These are phyloP conservation scores for Phylloporus sp. DNA, from an alignment of 768 basidiomycete genomes.

Conservation along the genomic window DNA sequence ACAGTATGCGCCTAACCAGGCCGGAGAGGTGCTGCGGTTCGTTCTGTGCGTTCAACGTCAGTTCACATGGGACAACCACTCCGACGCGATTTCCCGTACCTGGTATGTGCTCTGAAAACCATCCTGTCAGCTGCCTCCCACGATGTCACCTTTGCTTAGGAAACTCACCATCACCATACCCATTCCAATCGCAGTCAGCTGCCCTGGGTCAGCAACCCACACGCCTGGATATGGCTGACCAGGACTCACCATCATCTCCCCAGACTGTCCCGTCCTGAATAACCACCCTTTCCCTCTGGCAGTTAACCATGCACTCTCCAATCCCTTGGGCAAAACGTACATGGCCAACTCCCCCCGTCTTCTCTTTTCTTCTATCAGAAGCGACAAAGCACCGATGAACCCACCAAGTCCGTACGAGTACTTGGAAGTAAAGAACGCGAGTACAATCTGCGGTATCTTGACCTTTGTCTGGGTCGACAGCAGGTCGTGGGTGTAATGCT, in stretches of 20 bases:
- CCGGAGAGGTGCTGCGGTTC: conserved; percentile 81
- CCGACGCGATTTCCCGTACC: conserved; percentile 28
- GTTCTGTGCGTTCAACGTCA: conserved; percentile 31
- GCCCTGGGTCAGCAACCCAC: conserved; percentile 6
- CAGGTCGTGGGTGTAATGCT: conserved; percentile 51
- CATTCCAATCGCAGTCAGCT: conserved; percentile 75
- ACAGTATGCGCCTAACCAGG: conserved; percentile 73
- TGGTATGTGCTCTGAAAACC: conserved; percentile 68
- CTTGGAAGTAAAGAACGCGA: conserved; percentile 60
- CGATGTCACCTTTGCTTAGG: not conserved
- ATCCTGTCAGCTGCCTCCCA: conserved; percentile 8
- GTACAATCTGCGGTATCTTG: conserved; percentile 42
- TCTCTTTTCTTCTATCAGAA: conserved; percentile 84
- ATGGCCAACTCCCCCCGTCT: conserved; percentile 89
- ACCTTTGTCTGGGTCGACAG: conserved; percentile 36
- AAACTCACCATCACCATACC: conserved; percentile 81
- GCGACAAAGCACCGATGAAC: conserved; percentile 63
- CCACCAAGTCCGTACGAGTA: conserved; percentile 73
- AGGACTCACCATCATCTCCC: conserved; percentile 55
- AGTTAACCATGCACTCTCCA: conserved; percentile 88
- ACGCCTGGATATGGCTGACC: not conserved
- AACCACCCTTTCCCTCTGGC: conserved; percentile 73
- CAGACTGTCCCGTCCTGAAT: conserved; percentile 62
- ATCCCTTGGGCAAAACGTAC: conserved; percentile 83
- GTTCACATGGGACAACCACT: not conserved